Conservation (phyloP, 1,284 basidiomycete genomes). For the Pyrrhoderma lamaoense region DNA sequence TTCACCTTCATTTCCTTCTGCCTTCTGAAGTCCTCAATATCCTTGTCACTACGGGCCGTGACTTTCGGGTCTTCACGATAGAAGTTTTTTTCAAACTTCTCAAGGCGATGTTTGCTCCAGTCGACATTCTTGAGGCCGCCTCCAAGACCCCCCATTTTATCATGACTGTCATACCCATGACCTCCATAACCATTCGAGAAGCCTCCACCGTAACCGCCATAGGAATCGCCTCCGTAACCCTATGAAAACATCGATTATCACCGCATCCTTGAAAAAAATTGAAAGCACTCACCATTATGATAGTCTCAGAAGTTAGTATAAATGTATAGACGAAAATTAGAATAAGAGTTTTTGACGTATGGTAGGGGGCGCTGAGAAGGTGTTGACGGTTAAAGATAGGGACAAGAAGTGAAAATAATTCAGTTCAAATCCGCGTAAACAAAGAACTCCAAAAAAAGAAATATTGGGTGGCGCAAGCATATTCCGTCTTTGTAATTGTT, state of each 20-base stretch:
- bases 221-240: slow-evolving; percentile 25
- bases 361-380: background rate
- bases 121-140: slow-evolving; percentile 79
- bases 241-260: background rate
- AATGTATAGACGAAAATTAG: slow-evolving; percentile 13
- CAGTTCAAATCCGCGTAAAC: too few species aligned
- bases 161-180: slow-evolving; percentile 49
- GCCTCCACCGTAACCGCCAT: slow-evolving; percentile 26
- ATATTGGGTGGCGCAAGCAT: slow-evolving; percentile 6
- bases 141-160: slow-evolving; percentile 82
- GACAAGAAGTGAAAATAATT: background rate
- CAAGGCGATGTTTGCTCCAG: slow-evolving; percentile 71
- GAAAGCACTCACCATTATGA: slow-evolving; percentile 10
- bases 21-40: slow-evolving; percentile 83
- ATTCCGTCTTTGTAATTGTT: background rate
- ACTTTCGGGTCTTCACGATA: slow-evolving; percentile 93
- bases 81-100: slow-evolving; percentile 94
- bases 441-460: slow-evolving; percentile 3
- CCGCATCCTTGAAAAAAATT: background rate
- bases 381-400: background rate
- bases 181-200: slow-evolving; percentile 33
- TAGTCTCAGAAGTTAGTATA: slow-evolving; percentile 30
- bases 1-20: slow-evolving; percentile 82
- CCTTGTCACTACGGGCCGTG: slow-evolving; percentile 68
- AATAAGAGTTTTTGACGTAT: background rate